Percentiles rank a stretch among this genome's conserved stretches.
These are phyloP conservation scores for Tulasnella sp. DNA, from an alignment of 768 basidiomycete genomes.

Conservation along the genomic window DNA sequence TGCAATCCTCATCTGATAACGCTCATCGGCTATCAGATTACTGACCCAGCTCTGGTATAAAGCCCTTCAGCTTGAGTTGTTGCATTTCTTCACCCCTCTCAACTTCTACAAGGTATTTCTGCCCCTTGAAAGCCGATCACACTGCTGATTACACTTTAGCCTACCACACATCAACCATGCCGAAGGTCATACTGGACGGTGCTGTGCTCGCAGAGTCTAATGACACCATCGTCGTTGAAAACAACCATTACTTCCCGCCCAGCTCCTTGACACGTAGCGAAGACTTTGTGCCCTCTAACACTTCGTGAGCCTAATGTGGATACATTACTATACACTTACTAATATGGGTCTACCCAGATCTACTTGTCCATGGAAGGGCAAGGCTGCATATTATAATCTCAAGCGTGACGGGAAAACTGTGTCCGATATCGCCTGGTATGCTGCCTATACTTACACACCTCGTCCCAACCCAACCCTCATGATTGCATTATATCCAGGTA, in stretches of 20 bases:
- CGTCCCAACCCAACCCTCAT: not conserved
- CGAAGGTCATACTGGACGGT: constrained; percentile 45
- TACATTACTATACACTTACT: not conserved
- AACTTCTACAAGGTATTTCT: too few species aligned
- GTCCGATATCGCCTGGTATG: constrained; percentile 57
- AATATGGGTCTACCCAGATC: constrained; percentile 29
- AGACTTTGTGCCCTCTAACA: constrained; percentile 39
- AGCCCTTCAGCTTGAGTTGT: too few species aligned
- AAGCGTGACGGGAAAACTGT: constrained; percentile 37
- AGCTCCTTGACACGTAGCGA: constrained; percentile 33
- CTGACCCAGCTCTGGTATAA: too few species aligned
- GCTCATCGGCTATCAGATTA: too few species aligned
- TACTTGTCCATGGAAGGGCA: constrained; percentile 62
- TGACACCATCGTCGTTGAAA: constrained; percentile 47
- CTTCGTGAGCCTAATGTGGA: constrained; percentile 31
- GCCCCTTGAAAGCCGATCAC: too few species aligned
- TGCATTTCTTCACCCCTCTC: not conserved
- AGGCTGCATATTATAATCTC: constrained; percentile 55
- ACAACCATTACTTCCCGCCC: constrained; percentile 66
- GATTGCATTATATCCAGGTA: constrained; percentile 36
- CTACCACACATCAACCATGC: constrained; percentile 24
- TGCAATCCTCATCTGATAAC: too few species aligned
- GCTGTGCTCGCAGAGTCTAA: constrained; percentile 46
- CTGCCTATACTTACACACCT: constrained; percentile 16
- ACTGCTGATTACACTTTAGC: too few species aligned